These are phyloP conservation scores for Lentinus brumalis DNA, from an alignment of 768 basidiomycete genomes.

Conservation along the genomic window DNA sequence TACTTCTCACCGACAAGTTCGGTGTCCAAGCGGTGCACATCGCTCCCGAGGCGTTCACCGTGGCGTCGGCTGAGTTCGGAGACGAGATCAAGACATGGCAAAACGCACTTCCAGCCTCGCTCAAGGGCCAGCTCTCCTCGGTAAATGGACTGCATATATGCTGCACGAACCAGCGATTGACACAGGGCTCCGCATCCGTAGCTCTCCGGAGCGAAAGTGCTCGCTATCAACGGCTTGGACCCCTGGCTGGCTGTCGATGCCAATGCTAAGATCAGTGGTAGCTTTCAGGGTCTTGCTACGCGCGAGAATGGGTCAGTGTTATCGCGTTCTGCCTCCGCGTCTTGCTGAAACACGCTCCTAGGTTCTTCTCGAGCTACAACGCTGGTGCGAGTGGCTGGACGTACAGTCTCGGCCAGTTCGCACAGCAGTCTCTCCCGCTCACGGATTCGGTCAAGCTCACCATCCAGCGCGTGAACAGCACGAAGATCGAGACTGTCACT, in stretches of 20 bases:
- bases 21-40: slow-evolving; percentile 53
- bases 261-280: slow-evolving; percentile 52
- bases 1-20: slow-evolving; percentile 45
- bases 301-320: slow-evolving; percentile 36
- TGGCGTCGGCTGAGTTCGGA: slow-evolving; percentile 50
- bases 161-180: neutral
- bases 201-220: slow-evolving; percentile 53
- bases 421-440: slow-evolving; percentile 53
- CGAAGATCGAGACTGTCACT: slow-evolving; percentile 43
- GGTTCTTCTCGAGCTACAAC: slow-evolving; percentile 40
- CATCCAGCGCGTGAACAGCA: slow-evolving; percentile 44
- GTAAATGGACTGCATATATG: slow-evolving; percentile 30
- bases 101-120: slow-evolving; percentile 44
- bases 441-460: slow-evolving; percentile 50
- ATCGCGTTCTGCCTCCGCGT: neutral
- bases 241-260: slow-evolving; percentile 54
- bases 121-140: slow-evolving; percentile 49
- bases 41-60: slow-evolving; percentile 52
- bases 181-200: slow-evolving; percentile 5
- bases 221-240: slow-evolving; percentile 51
- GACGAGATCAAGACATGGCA: slow-evolving; percentile 59
- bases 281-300: slow-evolving; percentile 51
- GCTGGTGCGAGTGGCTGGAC: slow-evolving; percentile 29
- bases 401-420: slow-evolving; percentile 48
- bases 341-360: slow-evolving; percentile 3